Evolutionary conservation across 2,329 filamentous ascomycete genomes (phyloP), one percentile per base, ranked within the genome.

Genomic region (Hortaea sp.): DNA sequence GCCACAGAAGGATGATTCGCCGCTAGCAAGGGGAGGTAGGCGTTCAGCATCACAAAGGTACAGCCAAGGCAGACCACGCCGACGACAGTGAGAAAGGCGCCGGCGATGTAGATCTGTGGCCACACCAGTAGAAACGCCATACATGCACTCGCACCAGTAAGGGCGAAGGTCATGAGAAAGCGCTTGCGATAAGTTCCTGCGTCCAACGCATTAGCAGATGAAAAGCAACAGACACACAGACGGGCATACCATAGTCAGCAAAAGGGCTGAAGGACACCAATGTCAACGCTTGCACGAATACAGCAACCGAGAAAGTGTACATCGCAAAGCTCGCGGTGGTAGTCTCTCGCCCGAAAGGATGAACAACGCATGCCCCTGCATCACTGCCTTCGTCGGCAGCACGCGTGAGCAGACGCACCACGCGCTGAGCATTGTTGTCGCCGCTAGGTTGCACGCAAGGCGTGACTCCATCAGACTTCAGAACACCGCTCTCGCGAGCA

Each of bases 281-380:
- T 30, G 97, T 70, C 29, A 97, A 68, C 1, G 89, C 85, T 64
- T 97, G 92, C 9, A 95, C 66, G 13, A 95, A 67, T 1, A 97
- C 92, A 63, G 88, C 94, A 59, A 94, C 72, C 48, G 88, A 94
- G 67, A 97, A 97, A 2, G 88, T 95, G 68, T 97, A 97, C 88
- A 97, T 94, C 63, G 88, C 90, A 65, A 95, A 95, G 66, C 86
- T 94, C 31, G 90, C 88, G 1, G 90, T 95, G 67, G 95, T 97
- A 68, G 97, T 83, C 59, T 94, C 82, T 50, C 85, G 65, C 5
- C 90, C 90, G 28, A 94, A 70, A 5, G 97, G 73, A 53, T 83
- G 79, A 48, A 97, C 80, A 49, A 97, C 73, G 62, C 92, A 98
- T 63, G 94, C 42, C 73, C 75, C 37, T 28, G 50, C 43, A 10